A percentile compares a stretch with the other conserved stretches of the same genome.
These are phyloP conservation scores for Phytophthora pinifolia DNA, from an alignment of 352 stramenopile species.

Conservation along the genomic window DNA sequence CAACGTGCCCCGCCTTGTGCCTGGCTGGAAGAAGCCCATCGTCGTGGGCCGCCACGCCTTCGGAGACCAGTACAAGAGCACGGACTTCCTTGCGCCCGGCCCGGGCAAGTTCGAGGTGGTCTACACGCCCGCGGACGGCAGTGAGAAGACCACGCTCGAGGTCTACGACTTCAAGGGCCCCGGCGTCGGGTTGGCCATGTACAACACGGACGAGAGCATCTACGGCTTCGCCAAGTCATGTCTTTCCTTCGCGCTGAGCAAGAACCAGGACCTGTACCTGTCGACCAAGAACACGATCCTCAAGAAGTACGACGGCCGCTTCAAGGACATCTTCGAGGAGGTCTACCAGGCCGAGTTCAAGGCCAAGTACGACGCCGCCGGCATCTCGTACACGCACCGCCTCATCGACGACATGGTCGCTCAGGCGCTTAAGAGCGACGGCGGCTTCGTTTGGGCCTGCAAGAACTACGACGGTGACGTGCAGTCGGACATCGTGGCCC, in stretches of 20 bases:
- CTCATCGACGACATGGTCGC: constrained; percentile 88
- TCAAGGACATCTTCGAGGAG: constrained; percentile 85
- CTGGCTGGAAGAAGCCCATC: constrained; percentile 80
- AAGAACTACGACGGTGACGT: constrained; percentile 89
- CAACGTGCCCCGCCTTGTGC: constrained; percentile 75
- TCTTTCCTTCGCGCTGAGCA: constrained; percentile 66
- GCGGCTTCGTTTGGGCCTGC: constrained; percentile 80
- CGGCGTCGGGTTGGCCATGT: constrained; percentile 77
- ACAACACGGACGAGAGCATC: constrained; percentile 86
- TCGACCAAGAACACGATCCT: constrained; percentile 87
- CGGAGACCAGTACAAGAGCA: constrained; percentile 81
- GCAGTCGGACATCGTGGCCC: constrained; percentile 77
- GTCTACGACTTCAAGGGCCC: constrained; percentile 69
- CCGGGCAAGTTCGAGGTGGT: constrained; percentile 76
- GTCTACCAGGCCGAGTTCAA: constrained; percentile 82
- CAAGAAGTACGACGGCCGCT: constrained; percentile 77
- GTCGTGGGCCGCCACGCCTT: constrained; percentile 78
- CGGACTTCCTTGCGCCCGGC: constrained; percentile 64
- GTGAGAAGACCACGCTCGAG: constrained; percentile 45
- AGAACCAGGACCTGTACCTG: constrained; percentile 67
- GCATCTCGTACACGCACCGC: constrained; percentile 79
- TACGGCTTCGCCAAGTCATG: constrained; percentile 73
- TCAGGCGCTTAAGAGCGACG: constrained; percentile 74
- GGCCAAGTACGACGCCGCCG: constrained; percentile 64
- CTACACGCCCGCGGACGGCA: constrained; percentile 61